Percentiles rank a stretch among this genome's conserved stretches.
phyloP scores from a whole-genome alignment of 192 early-diverging fungal genomes.

The Umbelopsis ramanniana region DNA sequence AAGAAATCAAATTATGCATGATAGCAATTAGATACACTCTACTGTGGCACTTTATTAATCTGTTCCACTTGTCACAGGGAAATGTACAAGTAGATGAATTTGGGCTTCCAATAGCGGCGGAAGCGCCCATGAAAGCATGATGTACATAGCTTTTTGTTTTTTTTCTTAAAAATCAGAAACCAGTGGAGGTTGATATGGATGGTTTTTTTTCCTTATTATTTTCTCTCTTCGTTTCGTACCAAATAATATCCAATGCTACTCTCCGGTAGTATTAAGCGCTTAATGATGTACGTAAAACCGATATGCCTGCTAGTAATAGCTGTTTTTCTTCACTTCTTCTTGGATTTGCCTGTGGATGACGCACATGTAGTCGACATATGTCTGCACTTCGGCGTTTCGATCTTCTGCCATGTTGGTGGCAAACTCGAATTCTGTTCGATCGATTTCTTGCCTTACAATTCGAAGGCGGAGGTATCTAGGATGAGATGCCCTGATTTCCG shows the following conservation, averaged over 20 bases:
- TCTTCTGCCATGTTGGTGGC: constrained; percentile 85
- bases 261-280: too few species aligned
- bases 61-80: not conserved
- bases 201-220: too few species aligned
- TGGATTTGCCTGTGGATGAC: constrained; percentile 89
- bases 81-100: constrained; percentile 55
- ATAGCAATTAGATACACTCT: not conserved
- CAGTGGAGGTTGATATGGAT: not conserved
- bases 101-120: constrained; percentile 49
- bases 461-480: constrained; percentile 67
- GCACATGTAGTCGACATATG: constrained; percentile 93
- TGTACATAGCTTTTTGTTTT: constrained; percentile 2
- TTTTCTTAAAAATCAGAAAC: not conserved
- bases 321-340: constrained; percentile 61
- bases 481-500: constrained; percentile 7
- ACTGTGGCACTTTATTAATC: too few species aligned
- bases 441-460: constrained; percentile 89
- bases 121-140: constrained; percentile 56
- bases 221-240: not conserved
- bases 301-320: constrained; percentile 21
- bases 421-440: constrained; percentile 83
- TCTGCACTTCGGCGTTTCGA: constrained; percentile 86
- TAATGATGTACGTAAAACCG: too few species aligned
- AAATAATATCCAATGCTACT: not conserved
- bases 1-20: constrained; percentile 11